A percentile compares a stretch with the other conserved stretches of the same genome.
Evolutionary conservation across 345 rosid genomes (phyloP).

Genomic region (Orychophragmus violaceus): DNA sequence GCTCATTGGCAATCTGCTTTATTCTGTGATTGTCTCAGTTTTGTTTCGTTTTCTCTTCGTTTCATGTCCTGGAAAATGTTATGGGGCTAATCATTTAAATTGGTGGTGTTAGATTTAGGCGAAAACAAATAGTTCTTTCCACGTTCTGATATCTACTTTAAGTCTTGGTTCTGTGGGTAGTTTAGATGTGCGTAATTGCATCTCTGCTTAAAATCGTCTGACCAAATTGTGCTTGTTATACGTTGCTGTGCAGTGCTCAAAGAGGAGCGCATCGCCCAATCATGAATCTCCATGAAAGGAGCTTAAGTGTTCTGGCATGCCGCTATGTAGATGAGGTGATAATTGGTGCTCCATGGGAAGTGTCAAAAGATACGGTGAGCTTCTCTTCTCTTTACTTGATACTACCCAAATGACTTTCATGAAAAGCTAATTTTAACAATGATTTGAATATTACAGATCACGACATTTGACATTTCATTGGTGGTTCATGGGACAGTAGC

Average conservation of each 20-base stretch:
- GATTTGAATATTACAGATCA: slow-evolving; percentile 44
- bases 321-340: slow-evolving; percentile 97
- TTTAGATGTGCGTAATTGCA: background rate
- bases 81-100: background rate
- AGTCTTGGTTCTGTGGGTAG: too few relatives aligned
- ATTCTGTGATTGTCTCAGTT: background rate
- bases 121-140: background rate
- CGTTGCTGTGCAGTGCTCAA: slow-evolving; percentile 50
- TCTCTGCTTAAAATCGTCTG: background rate
- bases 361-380: slow-evolving; percentile 78
- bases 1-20: background rate
- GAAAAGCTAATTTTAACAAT: background rate
- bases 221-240: slow-evolving; percentile 1
- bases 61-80: background rate
- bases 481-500: slow-evolving; percentile 88
- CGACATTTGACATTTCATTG: slow-evolving; percentile 67
- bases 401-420: background rate
- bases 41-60: background rate
- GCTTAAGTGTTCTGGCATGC: slow-evolving; percentile 83
- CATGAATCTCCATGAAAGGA: slow-evolving; percentile 91
- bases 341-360: slow-evolving; percentile 97
- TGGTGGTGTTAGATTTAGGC: slow-evolving; percentile 6
- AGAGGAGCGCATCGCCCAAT: slow-evolving; percentile 70
- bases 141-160: too few relatives aligned
- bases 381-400: background rate